Evolutionary conservation across 495 filamentous ascomycete genomes (phyloP), one percentile per base, ranked within the genome.

Genomic region (Pseudevernia furfuracea): DNA sequence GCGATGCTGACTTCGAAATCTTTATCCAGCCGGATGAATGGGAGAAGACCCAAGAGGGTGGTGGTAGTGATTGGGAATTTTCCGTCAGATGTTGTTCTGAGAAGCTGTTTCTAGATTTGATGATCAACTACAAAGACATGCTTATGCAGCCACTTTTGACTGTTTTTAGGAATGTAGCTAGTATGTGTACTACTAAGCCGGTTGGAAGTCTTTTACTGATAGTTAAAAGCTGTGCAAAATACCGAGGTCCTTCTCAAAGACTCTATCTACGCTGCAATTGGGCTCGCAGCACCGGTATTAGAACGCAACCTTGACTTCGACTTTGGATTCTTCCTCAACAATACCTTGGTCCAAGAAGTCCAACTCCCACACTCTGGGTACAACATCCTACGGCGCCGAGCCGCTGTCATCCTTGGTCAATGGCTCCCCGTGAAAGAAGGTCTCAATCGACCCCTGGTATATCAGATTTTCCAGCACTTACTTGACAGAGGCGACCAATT

Each of bases 211-310:
- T 10, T 48, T 43, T 21, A 28, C 39, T 58, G 14, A 32, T 32
- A 32, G 28, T 44, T 6, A 34, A 59, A 53, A 85, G 83, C 67
- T 43, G 77, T 77, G 25, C 80, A 84, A 39, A 82, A 84, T 59
- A 82, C 86, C 49, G 82, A 92, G 66, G 82, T 97, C 5, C 77
- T 93, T 21, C 82, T 89, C 66, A 96, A 96, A 72, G 94, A 98
- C 70, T 92, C 94, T 0, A 83, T 96, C 4, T 98, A 98, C 69
- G 92, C 89, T 49, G 91, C 94, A 14, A 85, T 98, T 69, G 94
- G 94, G 10, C 80, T 96, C 44, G 86, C 94, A 1, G 89, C 92
- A 0, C 80, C 89, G 8, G 81, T 89, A n/a, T 74, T 96, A 32
- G 79, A 80, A 41, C 78, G 85, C 52, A 72, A 82, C 11, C 70